Evolutionary conservation across 225 moss, liverwort and hornwort genomes (phyloP).

Genomic region (Polytrichum commune): DNA sequence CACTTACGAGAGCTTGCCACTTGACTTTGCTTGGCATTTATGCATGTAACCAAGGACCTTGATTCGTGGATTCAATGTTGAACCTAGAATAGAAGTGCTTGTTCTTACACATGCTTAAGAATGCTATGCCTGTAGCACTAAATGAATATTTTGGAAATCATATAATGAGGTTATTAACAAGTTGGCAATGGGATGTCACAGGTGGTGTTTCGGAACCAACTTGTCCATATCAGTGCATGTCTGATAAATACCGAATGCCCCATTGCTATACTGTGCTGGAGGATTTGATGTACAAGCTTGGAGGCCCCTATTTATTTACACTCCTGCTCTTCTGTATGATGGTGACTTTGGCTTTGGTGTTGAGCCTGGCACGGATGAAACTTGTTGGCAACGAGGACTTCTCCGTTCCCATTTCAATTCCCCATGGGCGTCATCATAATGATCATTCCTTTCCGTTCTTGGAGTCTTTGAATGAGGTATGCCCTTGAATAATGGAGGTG

Average conservation of each 20-base stretch:
- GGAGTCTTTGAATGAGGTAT: constrained; percentile 87
- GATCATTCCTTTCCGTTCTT: constrained; percentile 79
- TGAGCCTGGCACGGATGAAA: constrained; percentile 82
- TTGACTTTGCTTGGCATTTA: no score
- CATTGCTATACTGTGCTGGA: constrained; percentile 75
- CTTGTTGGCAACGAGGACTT: constrained; percentile 75
- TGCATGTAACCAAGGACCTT: no score
- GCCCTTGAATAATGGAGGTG: no score
- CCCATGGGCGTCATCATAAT: constrained; percentile 52
- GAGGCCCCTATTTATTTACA: constrained; percentile 73
- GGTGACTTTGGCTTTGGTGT: constrained; percentile 63
- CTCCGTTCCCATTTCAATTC: constrained; percentile 49
- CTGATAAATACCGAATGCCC: constrained; percentile 73
- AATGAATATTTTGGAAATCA: not conserved
- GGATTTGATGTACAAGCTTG: constrained; percentile 69
- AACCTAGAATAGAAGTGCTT: no score
- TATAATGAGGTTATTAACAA: no score
- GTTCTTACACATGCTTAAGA: no score
- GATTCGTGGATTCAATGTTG: no score
- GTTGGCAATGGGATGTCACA: constrained; percentile 22
- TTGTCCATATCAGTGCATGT: constrained; percentile 64
- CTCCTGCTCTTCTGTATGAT: constrained; percentile 49
- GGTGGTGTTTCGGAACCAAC: constrained; percentile 52
- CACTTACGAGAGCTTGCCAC: no score
- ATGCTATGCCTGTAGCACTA: not conserved